Conservation (phyloP, 257 asterid species). For the Ophiorrhiza pumila region DNA sequence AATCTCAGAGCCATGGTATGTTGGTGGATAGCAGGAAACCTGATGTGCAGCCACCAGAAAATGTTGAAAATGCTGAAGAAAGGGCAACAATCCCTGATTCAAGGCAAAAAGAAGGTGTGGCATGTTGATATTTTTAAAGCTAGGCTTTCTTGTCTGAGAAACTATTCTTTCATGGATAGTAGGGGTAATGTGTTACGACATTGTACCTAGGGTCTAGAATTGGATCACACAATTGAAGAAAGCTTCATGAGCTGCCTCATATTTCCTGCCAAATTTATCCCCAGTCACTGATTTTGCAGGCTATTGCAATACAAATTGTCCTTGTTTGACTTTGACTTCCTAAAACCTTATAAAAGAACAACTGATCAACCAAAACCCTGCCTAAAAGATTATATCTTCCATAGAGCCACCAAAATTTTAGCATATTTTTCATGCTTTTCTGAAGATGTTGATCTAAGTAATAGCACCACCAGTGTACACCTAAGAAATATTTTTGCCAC, state of each 20-base stretch:
- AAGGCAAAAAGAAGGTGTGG: constrained; percentile 71
- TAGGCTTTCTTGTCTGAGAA: background rate
- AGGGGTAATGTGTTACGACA: background rate
- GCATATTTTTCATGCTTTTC: background rate
- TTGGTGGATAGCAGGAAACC: constrained; percentile 22
- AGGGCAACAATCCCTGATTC: constrained; percentile 38
- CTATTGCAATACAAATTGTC: no score
- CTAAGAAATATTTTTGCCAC: no score
- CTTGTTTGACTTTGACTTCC: background rate
- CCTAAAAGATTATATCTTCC: background rate
- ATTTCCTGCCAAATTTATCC: background rate
- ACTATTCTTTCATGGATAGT: background rate
- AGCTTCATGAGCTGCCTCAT: background rate
- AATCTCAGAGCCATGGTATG: constrained; percentile 35
- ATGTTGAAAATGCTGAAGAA: constrained; percentile 38
- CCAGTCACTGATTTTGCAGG: background rate
- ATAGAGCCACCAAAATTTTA: background rate
- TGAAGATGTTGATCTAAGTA: background rate
- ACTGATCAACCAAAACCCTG: background rate
- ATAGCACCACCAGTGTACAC: background rate
- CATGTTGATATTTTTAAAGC: background rate
- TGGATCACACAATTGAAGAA: background rate
- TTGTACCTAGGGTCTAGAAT: background rate
- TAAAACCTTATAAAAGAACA: background rate
- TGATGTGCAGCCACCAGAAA: constrained; percentile 38